phyloP scores from a whole-genome alignment of 345 rosid species.

The Carallia pectinifolia region DNA sequence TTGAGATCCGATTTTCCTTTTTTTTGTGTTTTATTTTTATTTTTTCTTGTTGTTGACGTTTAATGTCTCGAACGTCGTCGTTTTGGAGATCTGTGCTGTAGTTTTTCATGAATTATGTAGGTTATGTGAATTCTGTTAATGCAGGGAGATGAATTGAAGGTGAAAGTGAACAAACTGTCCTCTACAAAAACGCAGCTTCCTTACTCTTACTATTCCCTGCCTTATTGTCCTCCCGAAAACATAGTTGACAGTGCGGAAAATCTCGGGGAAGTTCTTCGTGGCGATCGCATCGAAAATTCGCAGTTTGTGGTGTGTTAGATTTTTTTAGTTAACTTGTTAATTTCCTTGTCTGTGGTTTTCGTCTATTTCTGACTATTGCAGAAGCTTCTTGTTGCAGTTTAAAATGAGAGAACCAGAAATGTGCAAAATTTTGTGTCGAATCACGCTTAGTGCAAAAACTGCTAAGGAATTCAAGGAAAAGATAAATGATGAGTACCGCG shows the following conservation, averaged over 20 bases:
- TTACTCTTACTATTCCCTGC: constrained; percentile 72
- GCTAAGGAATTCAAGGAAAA: constrained; percentile 74
- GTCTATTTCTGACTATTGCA: not conserved
- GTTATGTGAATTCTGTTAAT: constrained; percentile 13
- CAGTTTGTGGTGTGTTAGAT: constrained; percentile 60
- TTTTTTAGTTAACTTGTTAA: not conserved
- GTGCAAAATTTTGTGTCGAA: constrained; percentile 58
- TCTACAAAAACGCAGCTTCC: constrained; percentile 96
- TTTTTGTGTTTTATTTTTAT: too few species aligned
- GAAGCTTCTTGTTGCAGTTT: constrained; percentile 47
- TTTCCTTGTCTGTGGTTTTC: not conserved
- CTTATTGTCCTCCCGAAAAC: constrained; percentile 54
- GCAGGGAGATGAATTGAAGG: constrained; percentile 77
- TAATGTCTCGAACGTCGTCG: too few species aligned
- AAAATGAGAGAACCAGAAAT: constrained; percentile 77
- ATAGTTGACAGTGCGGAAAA: constrained; percentile 87
- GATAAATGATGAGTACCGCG: constrained; percentile 81
- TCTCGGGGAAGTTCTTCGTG: constrained; percentile 93
- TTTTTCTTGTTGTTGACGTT: not conserved
- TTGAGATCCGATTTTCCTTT: not conserved
- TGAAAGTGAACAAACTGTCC: constrained; percentile 87
- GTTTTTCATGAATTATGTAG: not conserved
- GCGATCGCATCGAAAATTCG: constrained; percentile 89
- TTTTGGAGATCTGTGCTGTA: not conserved
- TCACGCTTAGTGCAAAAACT: constrained; percentile 48